Base-by-base conservation (phyloP, 768 basidiomycete genomes). In the Trametes sanguinea region DNA sequence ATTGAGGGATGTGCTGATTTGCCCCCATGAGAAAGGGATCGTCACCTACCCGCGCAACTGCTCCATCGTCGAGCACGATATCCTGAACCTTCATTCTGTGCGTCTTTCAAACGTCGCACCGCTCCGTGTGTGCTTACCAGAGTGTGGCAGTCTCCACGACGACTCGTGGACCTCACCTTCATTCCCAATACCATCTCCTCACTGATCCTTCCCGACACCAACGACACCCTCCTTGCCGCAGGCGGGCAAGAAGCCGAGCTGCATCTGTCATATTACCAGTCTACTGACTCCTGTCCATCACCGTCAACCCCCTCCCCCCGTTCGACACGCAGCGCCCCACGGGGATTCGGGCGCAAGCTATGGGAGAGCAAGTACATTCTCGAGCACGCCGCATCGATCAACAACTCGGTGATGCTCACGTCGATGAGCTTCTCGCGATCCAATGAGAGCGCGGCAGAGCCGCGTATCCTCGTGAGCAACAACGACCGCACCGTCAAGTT, bases 401-500 rank as follows among this genome's bases (percentile, higher is more conserved):
- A 94, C 74, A 94, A 94, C 72, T 89, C 90, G 6, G 85, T 94
- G 27, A 67, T 78, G 60, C 77, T 93, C 58, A 84, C 87, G 54
- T 85, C 86, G 16, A 75, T 89, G 61, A 85, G 80, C 66, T 74
- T 89, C 39, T 81, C 85, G 9, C 77, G 79, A 37, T 84, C 87
- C 22, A 75, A 84, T 62, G 78, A 88, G 70, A 86, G 83, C 71
- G 84, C 83, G 64, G 80, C 82, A 8, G 90, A 92, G 67, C 93
- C 93, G 0, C 79, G 93, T 7, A 80, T 95, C 46, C 83, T 85
- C 29, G 85, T 95, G 63, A 90, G 88, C 76, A 95, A 95, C 71
- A 97, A 97, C 72, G 94, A 95, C 69, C 80, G 81, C 55, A 84
- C 84, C 0, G 84, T 96, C 68, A 89, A 86, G 72, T 85, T 95